Percentiles rank a stretch among this genome's conserved stretches.
Conservation (phyloP, 1,284 basidiomycete genomes). For the Melampsora americana region DNA sequence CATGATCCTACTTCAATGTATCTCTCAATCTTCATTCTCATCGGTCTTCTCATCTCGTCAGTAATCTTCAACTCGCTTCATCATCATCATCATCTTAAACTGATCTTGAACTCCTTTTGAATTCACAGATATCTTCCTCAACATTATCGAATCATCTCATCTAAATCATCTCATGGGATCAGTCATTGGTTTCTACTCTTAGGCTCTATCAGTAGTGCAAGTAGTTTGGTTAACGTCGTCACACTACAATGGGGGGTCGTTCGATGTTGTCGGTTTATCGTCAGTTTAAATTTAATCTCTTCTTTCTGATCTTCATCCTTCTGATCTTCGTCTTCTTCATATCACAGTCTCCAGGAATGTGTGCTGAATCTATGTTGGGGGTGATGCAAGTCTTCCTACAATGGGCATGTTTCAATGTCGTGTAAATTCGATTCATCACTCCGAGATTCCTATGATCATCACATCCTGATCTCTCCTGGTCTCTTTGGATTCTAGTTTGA, state of each 20-base stretch:
- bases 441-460: background rate
- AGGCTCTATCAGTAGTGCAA: slow-evolving; percentile 66
- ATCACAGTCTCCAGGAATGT: slow-evolving; percentile 65
- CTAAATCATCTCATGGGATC: slow-evolving; percentile 77
- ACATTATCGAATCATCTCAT: slow-evolving; percentile 70
- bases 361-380: slow-evolving; percentile 77
- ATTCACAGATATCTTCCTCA: slow-evolving; percentile 51
- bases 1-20: slow-evolving; percentile 72
- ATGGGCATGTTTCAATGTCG: slow-evolving; percentile 78
- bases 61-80: too few relatives aligned
- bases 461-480: background rate
- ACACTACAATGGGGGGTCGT: slow-evolving; percentile 84
- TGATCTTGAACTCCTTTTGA: background rate
- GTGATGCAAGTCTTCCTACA: slow-evolving; percentile 77
- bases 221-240: slow-evolving; percentile 58
- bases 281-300: slow-evolving; percentile 56
- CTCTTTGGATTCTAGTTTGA: slow-evolving; percentile 61
- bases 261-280: slow-evolving; percentile 72
- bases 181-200: slow-evolving; percentile 91
- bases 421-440: slow-evolving; percentile 61
- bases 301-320: background rate
- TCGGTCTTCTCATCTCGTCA: slow-evolving; percentile 81
- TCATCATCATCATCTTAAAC: background rate
- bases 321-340: slow-evolving; percentile 6
- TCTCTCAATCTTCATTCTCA: slow-evolving; percentile 71